Base-by-base conservation (phyloP, 2,329 filamentous ascomycete species). In the Cladosporium sp. region DNA sequence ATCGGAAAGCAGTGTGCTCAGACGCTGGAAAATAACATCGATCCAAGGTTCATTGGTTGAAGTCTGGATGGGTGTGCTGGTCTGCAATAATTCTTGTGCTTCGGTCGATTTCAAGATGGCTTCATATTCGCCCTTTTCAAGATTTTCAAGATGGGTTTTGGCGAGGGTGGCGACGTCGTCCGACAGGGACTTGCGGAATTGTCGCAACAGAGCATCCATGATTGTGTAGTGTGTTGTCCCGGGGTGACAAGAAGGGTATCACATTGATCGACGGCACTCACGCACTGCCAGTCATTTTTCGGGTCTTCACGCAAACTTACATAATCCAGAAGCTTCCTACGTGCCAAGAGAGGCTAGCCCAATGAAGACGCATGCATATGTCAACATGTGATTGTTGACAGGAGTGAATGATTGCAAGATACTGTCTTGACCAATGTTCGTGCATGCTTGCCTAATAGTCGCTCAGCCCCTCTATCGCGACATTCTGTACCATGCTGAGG, bases 11-110 rank as follows among this genome's bases (percentile, higher is more conserved):
- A 82, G 69, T 5, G 76, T 60, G 1, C 77, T 76, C 1, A 83
- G 68, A 7, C 80, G 77, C 44, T 79, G 77, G 66, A 81, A 81
- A 21, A 83, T 73, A 56, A 75, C 81, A 69, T 83, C 80, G 69
- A 71, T 80, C 82, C 82, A 84, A 18, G 46, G 21, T 31, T 46
- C 26, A 16, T 46, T 31, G 6, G 29, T 28, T 46, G 21, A 12
- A 28, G 31, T 29, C 35, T 56, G 29, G 26, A 37, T 16, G 12
- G 49, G 14, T 23, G 21, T 57, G 14, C 21, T 33, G n/a, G 31
- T 50, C 11, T 56, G 61, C 16, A 66, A 46, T 28, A 66, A 52
- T 49, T 66, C 52, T 37, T 62, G 33, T 46, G 79, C 79, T 65
- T 81, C 77, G 5, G 75, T 71, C 37, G 72, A 70, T 67, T 78